A percentile compares a stretch with the other conserved stretches of the same genome.
phyloP scores from a whole-genome alignment of 495 filamentous ascomycete species.

The Tuber melanosporum region DNA sequence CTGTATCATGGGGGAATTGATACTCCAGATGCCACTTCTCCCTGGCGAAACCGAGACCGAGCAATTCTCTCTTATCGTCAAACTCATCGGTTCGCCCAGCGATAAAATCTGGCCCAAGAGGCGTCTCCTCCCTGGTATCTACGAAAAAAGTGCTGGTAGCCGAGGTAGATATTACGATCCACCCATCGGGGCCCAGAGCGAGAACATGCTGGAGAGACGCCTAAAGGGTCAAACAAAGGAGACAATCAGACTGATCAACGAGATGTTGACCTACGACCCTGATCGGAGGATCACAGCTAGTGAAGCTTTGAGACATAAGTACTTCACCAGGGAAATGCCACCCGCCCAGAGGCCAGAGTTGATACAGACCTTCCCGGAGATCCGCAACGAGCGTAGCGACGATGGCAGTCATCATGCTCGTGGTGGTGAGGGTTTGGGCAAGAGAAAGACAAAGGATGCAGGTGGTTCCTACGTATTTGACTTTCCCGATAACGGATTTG shows the following conservation, averaged over 20 bases:
- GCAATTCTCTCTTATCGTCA: slow-evolving; percentile 46
- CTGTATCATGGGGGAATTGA: slow-evolving; percentile 47
- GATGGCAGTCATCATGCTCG: slow-evolving; percentile 22
- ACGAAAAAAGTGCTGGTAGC: slow-evolving; percentile 12
- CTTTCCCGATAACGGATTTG: slow-evolving; percentile 39
- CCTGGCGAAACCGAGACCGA: slow-evolving; percentile 46
- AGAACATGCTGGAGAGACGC: slow-evolving; percentile 31
- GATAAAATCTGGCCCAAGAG: slow-evolving; percentile 43
- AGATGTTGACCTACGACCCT: slow-evolving; percentile 41
- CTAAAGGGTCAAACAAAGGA: slow-evolving; percentile 36
- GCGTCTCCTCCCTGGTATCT: slow-evolving; percentile 37
- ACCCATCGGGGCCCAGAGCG: slow-evolving; percentile 24
- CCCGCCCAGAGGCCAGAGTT: slow-evolving; percentile 43
- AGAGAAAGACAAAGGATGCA: slow-evolving; percentile 25
- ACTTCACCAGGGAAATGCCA: slow-evolving; percentile 44
- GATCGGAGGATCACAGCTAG: slow-evolving; percentile 34
- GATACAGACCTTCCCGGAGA: slow-evolving; percentile 48
- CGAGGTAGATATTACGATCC: slow-evolving; percentile 25
- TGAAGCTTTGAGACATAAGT: slow-evolving; percentile 34
- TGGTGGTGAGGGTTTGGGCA: slow-evolving; percentile 20
- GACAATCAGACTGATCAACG: slow-evolving; percentile 38
- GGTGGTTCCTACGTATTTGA: slow-evolving; percentile 44
- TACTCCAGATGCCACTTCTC: slow-evolving; percentile 44
- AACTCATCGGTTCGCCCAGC: slow-evolving; percentile 45
- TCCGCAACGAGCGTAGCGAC: slow-evolving; percentile 41